phyloP scores from a whole-genome alignment of 2,329 filamentous ascomycete species.

The Parastagonospora nodorum region DNA sequence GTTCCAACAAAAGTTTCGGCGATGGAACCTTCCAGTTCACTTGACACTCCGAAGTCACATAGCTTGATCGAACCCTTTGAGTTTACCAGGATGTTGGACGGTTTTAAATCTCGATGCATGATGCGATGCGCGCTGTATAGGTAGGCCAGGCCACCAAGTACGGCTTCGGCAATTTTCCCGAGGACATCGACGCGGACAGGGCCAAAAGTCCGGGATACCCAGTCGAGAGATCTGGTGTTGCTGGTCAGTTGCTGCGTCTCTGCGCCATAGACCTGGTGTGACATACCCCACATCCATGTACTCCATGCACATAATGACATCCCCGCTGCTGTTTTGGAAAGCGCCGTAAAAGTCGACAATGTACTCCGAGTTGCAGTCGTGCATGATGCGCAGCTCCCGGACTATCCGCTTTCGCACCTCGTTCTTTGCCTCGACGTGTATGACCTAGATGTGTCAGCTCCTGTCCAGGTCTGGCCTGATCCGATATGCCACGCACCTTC shows the following conservation, averaged over 20 bases:
- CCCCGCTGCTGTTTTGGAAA: conserved; percentile 93
- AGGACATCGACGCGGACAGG: conserved; percentile 94
- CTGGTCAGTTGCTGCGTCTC: conserved; percentile 16
- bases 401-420: conserved; percentile 97
- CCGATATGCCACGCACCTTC: conserved; percentile 69
- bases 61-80: conserved; percentile 94
- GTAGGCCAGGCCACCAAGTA: conserved; percentile 90
- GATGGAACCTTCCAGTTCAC: conserved; percentile 95
- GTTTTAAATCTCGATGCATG: conserved; percentile 99
- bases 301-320: conserved; percentile 99
- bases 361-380: conserved; percentile 94
- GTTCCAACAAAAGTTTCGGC: conserved; percentile 98
- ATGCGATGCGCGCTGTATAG: conserved; percentile 95
- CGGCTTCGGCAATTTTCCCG: conserved; percentile 96
- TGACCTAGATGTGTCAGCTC: conserved; percentile 67
- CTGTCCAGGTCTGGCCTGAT: not conserved
- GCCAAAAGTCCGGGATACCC: conserved; percentile 92
- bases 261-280: conserved; percentile 1
- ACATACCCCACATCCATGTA: conserved; percentile 98
- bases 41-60: conserved; percentile 98
- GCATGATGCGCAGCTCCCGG: conserved; percentile 96
- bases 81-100: conserved; percentile 96
- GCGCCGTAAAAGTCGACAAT: conserved; percentile 98
- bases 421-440: conserved; percentile 97
- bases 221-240: conserved; percentile 76